Evolutionary conservation across 2,329 filamentous ascomycete genomes (phyloP).

Genomic region (Geosmithia flava): DNA sequence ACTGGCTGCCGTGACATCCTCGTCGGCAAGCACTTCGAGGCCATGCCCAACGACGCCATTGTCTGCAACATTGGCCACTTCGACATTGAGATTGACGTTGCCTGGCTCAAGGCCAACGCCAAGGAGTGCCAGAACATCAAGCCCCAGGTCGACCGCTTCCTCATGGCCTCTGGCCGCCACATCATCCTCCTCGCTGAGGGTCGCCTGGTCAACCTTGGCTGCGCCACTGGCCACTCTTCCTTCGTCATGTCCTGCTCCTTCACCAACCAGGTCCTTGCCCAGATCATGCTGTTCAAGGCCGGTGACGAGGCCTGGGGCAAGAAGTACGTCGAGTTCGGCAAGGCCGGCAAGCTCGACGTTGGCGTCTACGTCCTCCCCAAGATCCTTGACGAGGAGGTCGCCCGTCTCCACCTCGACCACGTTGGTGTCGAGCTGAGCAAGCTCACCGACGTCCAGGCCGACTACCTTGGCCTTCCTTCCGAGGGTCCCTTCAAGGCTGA

Average conservation of each 20-base stretch:
- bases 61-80: constrained; percentile 99
- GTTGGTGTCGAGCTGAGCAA: constrained; percentile 88
- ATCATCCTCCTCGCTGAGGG: constrained; percentile 98
- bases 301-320: constrained; percentile 74
- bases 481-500: constrained; percentile 96
- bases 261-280: constrained; percentile 99
- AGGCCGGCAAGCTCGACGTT: constrained; percentile 77
- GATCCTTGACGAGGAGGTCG: constrained; percentile 98
- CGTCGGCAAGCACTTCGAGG: constrained; percentile 81
- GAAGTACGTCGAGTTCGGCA: constrained; percentile 95
- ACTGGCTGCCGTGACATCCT: constrained; percentile 99
- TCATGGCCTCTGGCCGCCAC: constrained; percentile 86
- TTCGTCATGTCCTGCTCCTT: constrained; percentile 99
- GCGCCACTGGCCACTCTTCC: constrained; percentile 96
- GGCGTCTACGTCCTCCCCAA: constrained; percentile 94
- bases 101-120: constrained; percentile 97
- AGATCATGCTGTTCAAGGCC: constrained; percentile 97
- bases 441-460: constrained; percentile 76
- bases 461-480: constrained; percentile 78
- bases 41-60: constrained; percentile 94
- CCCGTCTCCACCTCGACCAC: constrained; percentile 83
- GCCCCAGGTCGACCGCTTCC: constrained; percentile 97
- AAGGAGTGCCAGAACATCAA: constrained; percentile 96
- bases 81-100: constrained; percentile 99
- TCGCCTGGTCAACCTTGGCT: constrained; percentile 98